phyloP scores from a whole-genome alignment of 2,329 filamentous ascomycete species.

The Penicillium occitanis region DNA sequence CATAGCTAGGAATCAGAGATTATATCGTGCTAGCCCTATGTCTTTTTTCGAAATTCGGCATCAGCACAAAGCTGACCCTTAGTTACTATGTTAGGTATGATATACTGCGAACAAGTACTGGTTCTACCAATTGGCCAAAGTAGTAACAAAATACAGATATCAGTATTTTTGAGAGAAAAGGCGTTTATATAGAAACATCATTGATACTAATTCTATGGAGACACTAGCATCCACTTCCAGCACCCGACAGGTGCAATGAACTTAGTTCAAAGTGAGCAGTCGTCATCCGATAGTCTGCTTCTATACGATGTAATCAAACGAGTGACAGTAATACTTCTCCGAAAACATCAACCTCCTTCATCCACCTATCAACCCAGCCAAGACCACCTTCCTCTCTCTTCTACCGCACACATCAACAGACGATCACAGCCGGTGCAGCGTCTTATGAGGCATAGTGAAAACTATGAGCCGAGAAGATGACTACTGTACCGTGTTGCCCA shows the following conservation, averaged over 20 bases:
- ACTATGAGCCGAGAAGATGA: background rate
- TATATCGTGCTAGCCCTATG: background rate
- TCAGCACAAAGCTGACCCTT: background rate
- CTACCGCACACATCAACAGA: background rate
- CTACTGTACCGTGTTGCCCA: background rate
- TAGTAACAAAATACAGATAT: background rate
- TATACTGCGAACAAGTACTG: background rate
- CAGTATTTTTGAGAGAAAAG: no score
- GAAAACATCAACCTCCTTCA: background rate
- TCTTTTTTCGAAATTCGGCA: background rate
- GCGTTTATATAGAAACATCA: background rate
- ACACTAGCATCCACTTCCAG: background rate
- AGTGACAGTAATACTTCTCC: background rate
- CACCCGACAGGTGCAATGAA: background rate
- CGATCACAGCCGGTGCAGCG: background rate
- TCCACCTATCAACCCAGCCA: background rate
- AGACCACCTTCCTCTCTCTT: background rate
- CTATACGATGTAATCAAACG: slow-evolving; percentile 1
- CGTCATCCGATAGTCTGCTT: background rate
- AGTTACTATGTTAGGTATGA: no score
- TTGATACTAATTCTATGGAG: background rate
- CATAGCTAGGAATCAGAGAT: background rate
- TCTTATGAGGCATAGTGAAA: background rate
- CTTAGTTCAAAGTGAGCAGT: background rate
- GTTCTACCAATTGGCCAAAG: background rate